Conservation (phyloP, 2,329 filamentous ascomycete species). For the Penicillium sp. region DNA sequence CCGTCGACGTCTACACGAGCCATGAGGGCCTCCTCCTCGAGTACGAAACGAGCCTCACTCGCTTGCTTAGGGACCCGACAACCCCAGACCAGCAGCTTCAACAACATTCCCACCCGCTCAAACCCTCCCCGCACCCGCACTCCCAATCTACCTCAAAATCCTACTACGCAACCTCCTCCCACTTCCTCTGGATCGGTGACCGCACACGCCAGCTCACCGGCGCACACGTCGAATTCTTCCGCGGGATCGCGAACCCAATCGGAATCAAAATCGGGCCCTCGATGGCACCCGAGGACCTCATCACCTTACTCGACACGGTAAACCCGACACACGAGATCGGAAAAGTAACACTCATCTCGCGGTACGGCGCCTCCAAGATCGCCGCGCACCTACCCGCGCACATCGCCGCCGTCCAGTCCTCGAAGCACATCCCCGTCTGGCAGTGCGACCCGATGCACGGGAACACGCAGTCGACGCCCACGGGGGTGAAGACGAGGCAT, state of each 20-base stretch:
- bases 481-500: slow-evolving; percentile 87
- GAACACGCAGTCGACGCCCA: slow-evolving; percentile 68
- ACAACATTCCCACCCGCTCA: slow-evolving; percentile 59
- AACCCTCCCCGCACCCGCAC: slow-evolving; percentile 50
- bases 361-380: slow-evolving; percentile 84
- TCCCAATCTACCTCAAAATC: slow-evolving; percentile 53
- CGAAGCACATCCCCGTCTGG: slow-evolving; percentile 82
- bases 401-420: slow-evolving; percentile 85
- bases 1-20: slow-evolving; percentile 92
- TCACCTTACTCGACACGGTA: slow-evolving; percentile 78
- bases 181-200: slow-evolving; percentile 99
- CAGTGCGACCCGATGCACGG: slow-evolving; percentile 99
- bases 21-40: slow-evolving; percentile 94
- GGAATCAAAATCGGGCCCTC: slow-evolving; percentile 94
- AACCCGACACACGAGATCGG: slow-evolving; percentile 83
- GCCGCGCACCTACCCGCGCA: slow-evolving; percentile 76
- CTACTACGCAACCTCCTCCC: slow-evolving; percentile 92
- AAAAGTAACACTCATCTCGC: slow-evolving; percentile 94
- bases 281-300: slow-evolving; percentile 76
- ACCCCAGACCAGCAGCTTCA: slow-evolving; percentile 22
- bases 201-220: slow-evolving; percentile 91
- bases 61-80: slow-evolving; percentile 70
- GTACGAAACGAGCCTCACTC: slow-evolving; percentile 88
- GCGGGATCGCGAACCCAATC: slow-evolving; percentile 92
- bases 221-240: slow-evolving; percentile 96